phyloP scores from a whole-genome alignment of 2,329 filamentous ascomycete genomes.

The Davidsoniella virescens region DNA sequence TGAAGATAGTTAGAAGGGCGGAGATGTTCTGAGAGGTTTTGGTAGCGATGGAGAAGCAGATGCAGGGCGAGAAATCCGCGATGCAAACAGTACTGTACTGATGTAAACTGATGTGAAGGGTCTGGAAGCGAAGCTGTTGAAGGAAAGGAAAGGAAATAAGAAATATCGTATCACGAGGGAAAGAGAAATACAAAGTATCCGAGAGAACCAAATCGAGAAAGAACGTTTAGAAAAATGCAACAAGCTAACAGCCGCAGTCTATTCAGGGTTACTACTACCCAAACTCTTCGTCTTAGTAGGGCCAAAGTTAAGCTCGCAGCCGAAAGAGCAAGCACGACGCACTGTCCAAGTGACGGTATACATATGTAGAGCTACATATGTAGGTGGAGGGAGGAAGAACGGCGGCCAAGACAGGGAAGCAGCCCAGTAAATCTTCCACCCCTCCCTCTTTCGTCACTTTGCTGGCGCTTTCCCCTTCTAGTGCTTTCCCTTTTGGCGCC shows the following conservation, averaged over 20 bases:
- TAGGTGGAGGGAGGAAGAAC: too few species aligned
- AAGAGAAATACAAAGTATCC: conserved; percentile 3
- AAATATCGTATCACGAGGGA: neutral
- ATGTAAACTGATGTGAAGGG: neutral
- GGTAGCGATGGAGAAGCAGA: neutral
- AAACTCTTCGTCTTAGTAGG: too few species aligned
- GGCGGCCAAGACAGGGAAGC: neutral
- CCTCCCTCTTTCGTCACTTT: neutral
- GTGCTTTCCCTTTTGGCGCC: too few species aligned
- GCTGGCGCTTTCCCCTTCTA: too few species aligned
- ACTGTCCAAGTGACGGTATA: neutral
- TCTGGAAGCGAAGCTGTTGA: neutral
- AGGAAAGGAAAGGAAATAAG: neutral
- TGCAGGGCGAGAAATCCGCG: neutral
- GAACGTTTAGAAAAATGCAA: neutral
- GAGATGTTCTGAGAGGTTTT: neutral
- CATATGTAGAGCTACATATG: too few species aligned
- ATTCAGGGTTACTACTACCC: too few species aligned
- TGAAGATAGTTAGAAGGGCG: neutral
- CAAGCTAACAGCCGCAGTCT: neutral
- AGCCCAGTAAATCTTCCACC: neutral
- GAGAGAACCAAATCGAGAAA: neutral
- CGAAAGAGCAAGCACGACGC: neutral
- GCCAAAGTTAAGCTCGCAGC: neutral
- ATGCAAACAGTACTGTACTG: neutral